Evolutionary conservation across 306 rosid species (phyloP).

Genomic region (Dicorynia guianensis): DNA sequence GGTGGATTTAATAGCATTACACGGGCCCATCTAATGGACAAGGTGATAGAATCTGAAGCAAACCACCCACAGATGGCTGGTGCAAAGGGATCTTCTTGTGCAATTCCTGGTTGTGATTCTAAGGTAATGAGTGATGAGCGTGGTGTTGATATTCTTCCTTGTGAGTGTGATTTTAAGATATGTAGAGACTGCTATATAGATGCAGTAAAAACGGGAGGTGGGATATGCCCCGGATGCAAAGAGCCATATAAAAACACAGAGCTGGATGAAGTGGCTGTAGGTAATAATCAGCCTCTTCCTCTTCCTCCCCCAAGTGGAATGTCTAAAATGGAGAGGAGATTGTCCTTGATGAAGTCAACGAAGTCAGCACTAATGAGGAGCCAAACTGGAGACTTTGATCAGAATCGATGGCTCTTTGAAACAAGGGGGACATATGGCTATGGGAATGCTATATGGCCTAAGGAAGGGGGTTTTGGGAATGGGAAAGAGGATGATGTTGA

Average conservation of each 20-base stretch:
- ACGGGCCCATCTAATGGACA: slow-evolving; percentile 93
- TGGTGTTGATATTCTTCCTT: slow-evolving; percentile 90
- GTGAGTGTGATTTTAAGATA: slow-evolving; percentile 96
- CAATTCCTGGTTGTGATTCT: slow-evolving; percentile 90
- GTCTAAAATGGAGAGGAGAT: slow-evolving; percentile 90
- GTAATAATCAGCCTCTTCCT: slow-evolving; percentile 65
- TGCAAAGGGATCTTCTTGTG: slow-evolving; percentile 88
- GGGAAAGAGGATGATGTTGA: slow-evolving; percentile 64
- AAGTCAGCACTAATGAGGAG: slow-evolving; percentile 85
- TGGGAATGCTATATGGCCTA: slow-evolving; percentile 98
- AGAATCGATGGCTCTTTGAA: slow-evolving; percentile 91
- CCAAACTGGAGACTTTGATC: slow-evolving; percentile 96
- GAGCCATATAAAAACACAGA: slow-evolving; percentile 86
- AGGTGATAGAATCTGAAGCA: slow-evolving; percentile 86
- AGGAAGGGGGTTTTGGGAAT: slow-evolving; percentile 75
- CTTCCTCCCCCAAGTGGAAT: slow-evolving; percentile 73
- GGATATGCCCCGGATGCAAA: slow-evolving; percentile 90
- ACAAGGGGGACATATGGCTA: slow-evolving; percentile 96
- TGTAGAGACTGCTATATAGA: slow-evolving; percentile 92
- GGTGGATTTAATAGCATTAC: slow-evolving; percentile 94
- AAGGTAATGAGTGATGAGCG: slow-evolving; percentile 92
- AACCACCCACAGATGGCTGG: slow-evolving; percentile 99
- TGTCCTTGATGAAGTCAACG: slow-evolving; percentile 89
- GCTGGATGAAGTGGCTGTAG: slow-evolving; percentile 76
- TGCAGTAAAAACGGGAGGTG: slow-evolving; percentile 82